Evolutionary conservation across 2,329 filamentous ascomycete species (phyloP).

Genomic region (Aspergillus sergii): DNA sequence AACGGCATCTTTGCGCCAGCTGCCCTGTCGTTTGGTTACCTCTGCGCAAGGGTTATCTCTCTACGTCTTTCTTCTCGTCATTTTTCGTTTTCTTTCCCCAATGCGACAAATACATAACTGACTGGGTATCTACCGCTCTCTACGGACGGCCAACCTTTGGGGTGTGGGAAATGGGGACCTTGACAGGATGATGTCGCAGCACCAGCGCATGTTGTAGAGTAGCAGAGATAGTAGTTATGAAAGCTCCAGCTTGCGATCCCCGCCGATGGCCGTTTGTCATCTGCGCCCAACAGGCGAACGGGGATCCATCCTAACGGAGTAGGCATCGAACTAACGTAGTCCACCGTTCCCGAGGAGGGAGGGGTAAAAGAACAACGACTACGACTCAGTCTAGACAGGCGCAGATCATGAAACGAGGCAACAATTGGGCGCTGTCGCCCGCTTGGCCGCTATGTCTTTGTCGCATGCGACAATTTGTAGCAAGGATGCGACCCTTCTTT

Average conservation of each 20-base stretch:
- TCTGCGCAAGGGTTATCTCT: neutral
- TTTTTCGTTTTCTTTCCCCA: neutral
- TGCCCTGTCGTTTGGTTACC: conserved; percentile 5
- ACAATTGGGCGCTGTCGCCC: conserved; percentile 26
- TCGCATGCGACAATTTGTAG: conserved; percentile 2
- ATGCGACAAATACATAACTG: conserved; percentile 2
- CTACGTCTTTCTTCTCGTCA: neutral
- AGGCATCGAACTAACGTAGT: conserved; percentile 19
- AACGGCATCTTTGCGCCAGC: conserved; percentile 24
- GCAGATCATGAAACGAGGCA: conserved; percentile 31
- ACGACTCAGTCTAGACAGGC: conserved; percentile 25
- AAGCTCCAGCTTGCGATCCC: conserved; percentile 12
- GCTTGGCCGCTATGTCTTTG: conserved; percentile 11
- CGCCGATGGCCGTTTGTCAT: conserved; percentile 7
- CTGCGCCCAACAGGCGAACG: conserved; percentile 9
- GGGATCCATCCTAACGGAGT: conserved; percentile 11
- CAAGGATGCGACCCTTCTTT: conserved; percentile 1
- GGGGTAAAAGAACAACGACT: conserved; percentile 24
- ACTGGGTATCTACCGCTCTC: neutral
- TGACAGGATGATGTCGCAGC: neutral
- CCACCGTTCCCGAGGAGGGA: conserved; percentile 24
- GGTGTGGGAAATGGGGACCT: neutral
- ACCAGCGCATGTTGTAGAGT: neutral
- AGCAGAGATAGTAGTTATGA: neutral
- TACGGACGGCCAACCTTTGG: neutral